Base-by-base conservation (phyloP, 1,284 basidiomycete species). In the Ganoderma sinense region DNA sequence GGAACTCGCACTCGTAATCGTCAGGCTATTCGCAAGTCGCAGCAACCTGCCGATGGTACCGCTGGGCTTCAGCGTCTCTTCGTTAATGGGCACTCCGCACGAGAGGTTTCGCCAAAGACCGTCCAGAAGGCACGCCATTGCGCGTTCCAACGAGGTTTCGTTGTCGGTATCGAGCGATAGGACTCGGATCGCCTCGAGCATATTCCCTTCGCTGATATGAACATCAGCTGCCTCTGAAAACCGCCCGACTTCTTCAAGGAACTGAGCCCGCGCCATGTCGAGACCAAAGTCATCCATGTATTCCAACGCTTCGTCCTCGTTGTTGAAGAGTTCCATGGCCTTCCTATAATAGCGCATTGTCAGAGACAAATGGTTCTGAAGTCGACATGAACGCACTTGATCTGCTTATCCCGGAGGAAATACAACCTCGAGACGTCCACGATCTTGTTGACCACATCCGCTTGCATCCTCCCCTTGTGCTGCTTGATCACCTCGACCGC, bases 281-380 rank as follows among this genome's bases (percentile, higher is more conserved):
- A 93, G 81, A 29, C 85, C 86, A 62, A 84, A 85, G 16, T 88
- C 84, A 67, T 89, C 86, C 59, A 89, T 83, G 69, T 89, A 93
- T 55, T 88, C 84, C 10, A 91, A 70, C 20, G 84, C 82, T 14
- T 91, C 87, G 29, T 92, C 86, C 0, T 82, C 76, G 0, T 84
- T 81, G 0, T 79, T 71, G 74, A 93, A 93, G 0, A 93, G 77
- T 4, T 74, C 73, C 20, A 76, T 77, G 10, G 87, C 83, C 80
- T 86, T 83, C 72, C 91, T 88, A 71, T 6, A 68, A 11, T 5
- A 20, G 26, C 18, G 31, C 26, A 29, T 3, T 26, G 1, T 39
- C 6, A 20, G 20, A 0, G n/a, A 33, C 4, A 7, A 13, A 16
- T 20, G 16, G 13, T 13, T 4, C 20, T n/a, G 20, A 43, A 4